Evolutionary conservation across 306 rosid species (phyloP).

Genomic region (Vachellia pachyceras): DNA sequence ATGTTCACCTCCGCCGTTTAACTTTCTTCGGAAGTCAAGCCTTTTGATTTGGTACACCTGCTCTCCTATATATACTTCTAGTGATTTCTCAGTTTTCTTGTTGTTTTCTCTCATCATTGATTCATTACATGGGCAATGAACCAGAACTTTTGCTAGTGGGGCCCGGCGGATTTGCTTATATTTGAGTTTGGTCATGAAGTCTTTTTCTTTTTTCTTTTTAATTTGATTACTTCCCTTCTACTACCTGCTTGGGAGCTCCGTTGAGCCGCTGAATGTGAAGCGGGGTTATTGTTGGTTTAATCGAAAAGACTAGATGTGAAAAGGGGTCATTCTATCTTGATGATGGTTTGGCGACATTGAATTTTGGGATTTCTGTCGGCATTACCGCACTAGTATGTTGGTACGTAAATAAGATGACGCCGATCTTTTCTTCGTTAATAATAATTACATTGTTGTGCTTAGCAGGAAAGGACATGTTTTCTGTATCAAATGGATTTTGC

Average conservation of each 20-base stretch:
- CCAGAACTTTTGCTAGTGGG: constrained; percentile 1
- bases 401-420: background rate
- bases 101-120: background rate
- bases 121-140: background rate
- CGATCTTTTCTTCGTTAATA: background rate
- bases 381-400: background rate
- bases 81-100: background rate
- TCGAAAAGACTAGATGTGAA: background rate
- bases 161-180: background rate
- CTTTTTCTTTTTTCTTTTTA: too few species aligned
- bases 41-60: constrained; percentile 45
- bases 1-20: constrained; percentile 49
- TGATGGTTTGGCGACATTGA: background rate
- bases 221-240: background rate
- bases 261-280: background rate
- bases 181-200: background rate
- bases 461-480: background rate
- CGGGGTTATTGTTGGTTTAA: constrained; percentile 11
- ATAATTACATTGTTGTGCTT: background rate
- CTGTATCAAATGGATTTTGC: background rate
- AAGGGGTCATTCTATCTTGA: constrained; percentile 1
- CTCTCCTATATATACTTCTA: background rate
- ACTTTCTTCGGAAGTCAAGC: constrained; percentile 48
- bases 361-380: constrained; percentile 2
- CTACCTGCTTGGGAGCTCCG: background rate